phyloP scores from a whole-genome alignment of 345 rosid species.

The Syzygium oleosum region DNA sequence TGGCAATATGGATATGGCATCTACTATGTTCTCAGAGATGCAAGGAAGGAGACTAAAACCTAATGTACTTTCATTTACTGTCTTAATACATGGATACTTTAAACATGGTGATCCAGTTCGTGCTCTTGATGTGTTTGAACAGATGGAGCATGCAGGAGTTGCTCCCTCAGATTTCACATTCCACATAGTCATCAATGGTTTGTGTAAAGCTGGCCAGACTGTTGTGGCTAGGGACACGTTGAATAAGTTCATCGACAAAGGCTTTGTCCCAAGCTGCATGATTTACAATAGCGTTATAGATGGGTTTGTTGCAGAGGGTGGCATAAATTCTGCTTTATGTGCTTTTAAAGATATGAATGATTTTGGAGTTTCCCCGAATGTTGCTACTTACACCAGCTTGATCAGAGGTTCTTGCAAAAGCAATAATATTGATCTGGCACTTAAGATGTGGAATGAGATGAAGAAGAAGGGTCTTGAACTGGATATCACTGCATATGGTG shows the following conservation, averaged over 20 bases:
- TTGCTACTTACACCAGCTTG: conserved; percentile 56
- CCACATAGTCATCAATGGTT: conserved; percentile 47
- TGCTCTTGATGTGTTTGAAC: conserved; percentile 44
- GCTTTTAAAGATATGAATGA: conserved; percentile 46
- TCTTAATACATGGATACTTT: conserved; percentile 61
- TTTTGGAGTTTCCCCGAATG: conserved; percentile 49
- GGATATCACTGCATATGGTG: conserved; percentile 46
- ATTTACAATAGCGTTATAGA: conserved; percentile 57
- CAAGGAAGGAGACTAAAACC: conserved; percentile 45
- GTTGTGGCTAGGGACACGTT: conserved; percentile 43
- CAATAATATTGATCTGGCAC: conserved; percentile 36
- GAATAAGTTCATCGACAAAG: conserved; percentile 30
- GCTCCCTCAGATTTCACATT: conserved; percentile 44
- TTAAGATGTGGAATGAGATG: conserved; percentile 48
- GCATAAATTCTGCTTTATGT: conserved; percentile 36
- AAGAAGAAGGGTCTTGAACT: conserved; percentile 34
- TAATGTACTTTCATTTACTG: conserved; percentile 43
- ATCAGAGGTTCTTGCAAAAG: conserved; percentile 55
- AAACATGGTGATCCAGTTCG: conserved; percentile 28
- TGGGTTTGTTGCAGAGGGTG: conserved; percentile 58
- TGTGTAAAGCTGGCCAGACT: conserved; percentile 55
- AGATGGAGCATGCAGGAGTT: conserved; percentile 37
- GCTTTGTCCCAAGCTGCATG: conserved; percentile 37
- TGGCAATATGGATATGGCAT: conserved; percentile 41
- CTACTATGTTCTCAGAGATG: conserved; percentile 34